Evolutionary conservation across 306 rosid genomes (phyloP).

Genomic region (Hippophae gyantsensis): DNA sequence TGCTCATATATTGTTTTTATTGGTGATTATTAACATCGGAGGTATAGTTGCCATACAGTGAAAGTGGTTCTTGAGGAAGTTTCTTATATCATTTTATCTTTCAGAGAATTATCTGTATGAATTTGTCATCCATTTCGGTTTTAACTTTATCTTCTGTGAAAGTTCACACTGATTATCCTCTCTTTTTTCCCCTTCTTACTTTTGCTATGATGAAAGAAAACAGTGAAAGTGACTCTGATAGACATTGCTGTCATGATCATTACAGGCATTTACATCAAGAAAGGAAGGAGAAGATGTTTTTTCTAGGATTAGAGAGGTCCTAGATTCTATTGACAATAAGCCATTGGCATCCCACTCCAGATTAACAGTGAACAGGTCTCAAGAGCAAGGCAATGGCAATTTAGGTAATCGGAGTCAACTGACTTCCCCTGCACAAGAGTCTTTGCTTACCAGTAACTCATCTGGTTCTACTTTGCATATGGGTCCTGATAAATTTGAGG

Average conservation of each 20-base stretch:
- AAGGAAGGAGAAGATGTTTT: constrained; percentile 81
- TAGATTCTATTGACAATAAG: constrained; percentile 57
- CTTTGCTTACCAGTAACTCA: constrained; percentile 26
- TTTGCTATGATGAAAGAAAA: not conserved
- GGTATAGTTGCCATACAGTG: too few species aligned
- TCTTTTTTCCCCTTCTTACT: not conserved
- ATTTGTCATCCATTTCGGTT: too few species aligned
- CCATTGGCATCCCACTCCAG: constrained; percentile 32
- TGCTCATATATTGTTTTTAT: not conserved
- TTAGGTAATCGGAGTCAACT: constrained; percentile 28
- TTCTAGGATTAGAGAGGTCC: constrained; percentile 46
- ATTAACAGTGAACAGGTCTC: constrained; percentile 33
- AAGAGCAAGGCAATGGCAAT: constrained; percentile 49
- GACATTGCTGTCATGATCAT: constrained; percentile 11
- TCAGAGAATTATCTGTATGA: too few species aligned
- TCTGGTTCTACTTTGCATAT: constrained; percentile 26
- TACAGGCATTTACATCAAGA: constrained; percentile 58
- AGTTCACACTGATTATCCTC: constrained; percentile 1
- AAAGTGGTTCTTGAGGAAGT: too few species aligned
- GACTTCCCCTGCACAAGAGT: constrained; percentile 30
- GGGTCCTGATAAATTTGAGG: constrained; percentile 42
- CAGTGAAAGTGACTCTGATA: not conserved
- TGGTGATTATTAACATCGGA: not conserved
- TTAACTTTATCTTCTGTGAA: constrained; percentile 2
- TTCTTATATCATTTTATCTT: too few species aligned